Conservation (phyloP, 2,329 filamentous ascomycete genomes). For the Lasiodiplodia theobromae region DNA sequence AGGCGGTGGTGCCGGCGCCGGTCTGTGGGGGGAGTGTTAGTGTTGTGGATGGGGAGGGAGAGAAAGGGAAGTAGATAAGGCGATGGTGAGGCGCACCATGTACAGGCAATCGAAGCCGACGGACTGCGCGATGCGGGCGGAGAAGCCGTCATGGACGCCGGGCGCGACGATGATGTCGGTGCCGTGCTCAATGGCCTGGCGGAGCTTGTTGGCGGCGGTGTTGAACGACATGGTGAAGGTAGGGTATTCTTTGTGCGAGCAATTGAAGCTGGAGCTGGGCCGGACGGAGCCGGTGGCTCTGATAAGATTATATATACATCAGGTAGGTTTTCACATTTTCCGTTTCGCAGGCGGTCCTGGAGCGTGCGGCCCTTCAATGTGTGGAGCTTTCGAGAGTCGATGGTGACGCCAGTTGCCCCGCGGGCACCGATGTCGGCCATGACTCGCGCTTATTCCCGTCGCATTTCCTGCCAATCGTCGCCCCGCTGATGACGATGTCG, state of each 20-base stretch:
- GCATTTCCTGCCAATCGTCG: constrained; percentile 15
- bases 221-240: constrained; percentile 17
- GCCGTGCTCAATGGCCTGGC: constrained; percentile 41
- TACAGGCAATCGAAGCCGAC: constrained; percentile 71
- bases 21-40: constrained; percentile 53
- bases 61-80: too few relatives aligned
- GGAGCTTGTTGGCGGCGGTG: constrained; percentile 33
- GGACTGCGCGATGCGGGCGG: constrained; percentile 67
- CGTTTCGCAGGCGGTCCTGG: neutral
- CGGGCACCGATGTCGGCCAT: constrained; percentile 9
- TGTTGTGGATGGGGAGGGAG: too few relatives aligned
- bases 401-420: constrained; percentile 18
- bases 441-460: constrained; percentile 22
- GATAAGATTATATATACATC: neutral
- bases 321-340: neutral
- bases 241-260: neutral
- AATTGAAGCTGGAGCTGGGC: neutral
- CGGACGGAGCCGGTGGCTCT: neutral
- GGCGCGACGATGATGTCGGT: constrained; percentile 62
- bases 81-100: constrained; percentile 60
- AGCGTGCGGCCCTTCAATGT: neutral
- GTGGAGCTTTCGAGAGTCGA: neutral
- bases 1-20: constrained; percentile 68
- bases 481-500: neutral
- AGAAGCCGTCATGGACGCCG: constrained; percentile 73